These are phyloP conservation scores for Aureobasidium subglaciale DNA, from an alignment of 2,329 filamentous ascomycete genomes.

Conservation along the genomic window DNA sequence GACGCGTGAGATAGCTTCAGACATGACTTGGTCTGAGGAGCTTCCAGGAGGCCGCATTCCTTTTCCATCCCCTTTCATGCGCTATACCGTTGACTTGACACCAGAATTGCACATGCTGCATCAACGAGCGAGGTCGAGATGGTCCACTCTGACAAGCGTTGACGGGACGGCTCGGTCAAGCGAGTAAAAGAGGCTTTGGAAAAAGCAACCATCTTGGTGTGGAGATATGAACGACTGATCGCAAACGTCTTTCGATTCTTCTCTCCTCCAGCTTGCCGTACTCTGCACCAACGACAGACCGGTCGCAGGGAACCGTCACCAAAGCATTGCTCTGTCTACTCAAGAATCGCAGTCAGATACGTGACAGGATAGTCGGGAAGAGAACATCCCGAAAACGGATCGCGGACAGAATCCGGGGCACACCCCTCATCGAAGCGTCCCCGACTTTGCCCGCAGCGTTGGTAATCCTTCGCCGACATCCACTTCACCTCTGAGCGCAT, in stretches of 20 bases:
- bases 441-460: neutral
- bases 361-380: neutral
- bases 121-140: too few species aligned
- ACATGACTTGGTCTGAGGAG: neutral
- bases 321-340: neutral
- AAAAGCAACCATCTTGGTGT: conserved; percentile 2
- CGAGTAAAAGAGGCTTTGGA: neutral
- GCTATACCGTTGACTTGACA: neutral
- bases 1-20: neutral
- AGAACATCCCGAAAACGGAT: conserved; percentile 3
- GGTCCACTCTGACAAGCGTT: too few species aligned
- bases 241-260: neutral
- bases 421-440: neutral
- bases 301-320: neutral
- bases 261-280: neutral
- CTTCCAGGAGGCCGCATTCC: neutral
- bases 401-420: conserved; percentile 6
- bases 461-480: conserved; percentile 2
- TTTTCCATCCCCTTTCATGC: neutral
- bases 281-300: neutral
- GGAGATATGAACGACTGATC: neutral
- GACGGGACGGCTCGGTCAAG: conserved; percentile 4
- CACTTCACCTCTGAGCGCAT: neutral
- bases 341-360: too few species aligned
- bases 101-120: neutral